Base-by-base conservation (phyloP, 2,329 filamentous ascomycete genomes). In the Zymoseptoria passerinii region DNA sequence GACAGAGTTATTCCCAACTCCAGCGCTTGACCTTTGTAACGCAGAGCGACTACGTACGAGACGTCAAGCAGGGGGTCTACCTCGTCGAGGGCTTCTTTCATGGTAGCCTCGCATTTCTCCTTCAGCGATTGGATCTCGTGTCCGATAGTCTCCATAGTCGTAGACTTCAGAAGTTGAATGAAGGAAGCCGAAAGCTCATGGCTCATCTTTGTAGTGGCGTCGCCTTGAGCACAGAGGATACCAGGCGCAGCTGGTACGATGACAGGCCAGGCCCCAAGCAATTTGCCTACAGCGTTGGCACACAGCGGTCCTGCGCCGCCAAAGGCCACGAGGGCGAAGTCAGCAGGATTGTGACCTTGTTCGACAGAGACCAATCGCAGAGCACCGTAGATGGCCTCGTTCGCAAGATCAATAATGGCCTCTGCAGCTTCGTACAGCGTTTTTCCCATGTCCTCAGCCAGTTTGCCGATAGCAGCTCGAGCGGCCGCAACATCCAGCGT, bases 141-240 rank as follows among this genome's bases (percentile, higher is more conserved):
- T 9, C 65, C 55, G 8, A 67, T 57, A 13, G 52, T 62, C 5
- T 65, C 65, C 64, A 67, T 67, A 2, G 63, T 66, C 16, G 61
- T 66, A 3, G 54, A 50, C 9, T 53, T 55, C 13, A 67, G 58
- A 13, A 65, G 29, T 13, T 67, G 65, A 18, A 67, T 67, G 54
- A 65, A 66, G 3, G 65, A 67, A 2, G 62, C 60, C 5, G 65
- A 67, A 1, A 67, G 61, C 54, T 67, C 65, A 48, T 67, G 65
- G 61, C 62, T 65, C 65, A 67, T 66, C 61, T 67, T 67, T 2
- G 64, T 67, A 20, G 65, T 66, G 1, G 63, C 61, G 57, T 67
- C 65, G 3, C 65, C 65, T 59, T 67, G 65, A 4, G 65, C 65
- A 29, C 65, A 67, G 3, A 67, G 59, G 18, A 67, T 67, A n/a